Evolutionary conservation across 345 rosid genomes (phyloP), one percentile per base, ranked within the genome.

Genomic region (Lepidium sativum): DNA sequence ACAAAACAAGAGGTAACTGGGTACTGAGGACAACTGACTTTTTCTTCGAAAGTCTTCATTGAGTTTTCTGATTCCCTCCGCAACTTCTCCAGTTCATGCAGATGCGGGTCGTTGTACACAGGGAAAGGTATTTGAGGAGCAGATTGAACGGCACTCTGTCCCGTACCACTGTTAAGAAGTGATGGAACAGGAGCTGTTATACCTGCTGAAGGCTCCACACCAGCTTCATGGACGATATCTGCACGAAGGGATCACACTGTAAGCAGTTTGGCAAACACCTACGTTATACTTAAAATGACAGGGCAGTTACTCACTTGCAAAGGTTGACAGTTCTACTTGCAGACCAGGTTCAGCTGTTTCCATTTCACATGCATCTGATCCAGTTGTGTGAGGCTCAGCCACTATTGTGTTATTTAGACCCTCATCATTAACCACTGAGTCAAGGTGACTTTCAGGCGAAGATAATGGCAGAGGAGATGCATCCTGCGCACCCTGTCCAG

Each of bases 51-150:
- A 5, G 18, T 44, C 72, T 73, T 73, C 49, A 33, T 59, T 65
- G 50, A 4, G 67, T 45, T 60, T 68, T 73, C 77, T 60, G 77
- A 52, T 53, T 73, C 77, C 67, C 72, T 73, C 60, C 63, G 68
- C 62, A 73, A 7, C 63, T 53, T 73, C 77, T 73, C 77, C 67
- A 73, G 51, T 45, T 73, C 77, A 59, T 66, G 21, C 50, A 43
- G 72, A 66, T 66, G 67, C n/a, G 77, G 72, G 57, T 73, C 77
- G 14, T 16, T 66, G 72, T 17, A 52, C 63, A 52, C 10, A 41
- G 76, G 67, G 55, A 65, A 72, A 35, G 72, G 77, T 43, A 65
- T 11, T 4, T 72, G 77, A n/a, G 71, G 63, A 72, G 35, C 47
- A 64, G 54, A 54, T 57, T 16, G 75, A 64, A 13, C 14, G 29